Evolutionary conservation across 1,139 yeast species (phyloP).

Genomic region (Sugiyamaella castrensis): DNA sequence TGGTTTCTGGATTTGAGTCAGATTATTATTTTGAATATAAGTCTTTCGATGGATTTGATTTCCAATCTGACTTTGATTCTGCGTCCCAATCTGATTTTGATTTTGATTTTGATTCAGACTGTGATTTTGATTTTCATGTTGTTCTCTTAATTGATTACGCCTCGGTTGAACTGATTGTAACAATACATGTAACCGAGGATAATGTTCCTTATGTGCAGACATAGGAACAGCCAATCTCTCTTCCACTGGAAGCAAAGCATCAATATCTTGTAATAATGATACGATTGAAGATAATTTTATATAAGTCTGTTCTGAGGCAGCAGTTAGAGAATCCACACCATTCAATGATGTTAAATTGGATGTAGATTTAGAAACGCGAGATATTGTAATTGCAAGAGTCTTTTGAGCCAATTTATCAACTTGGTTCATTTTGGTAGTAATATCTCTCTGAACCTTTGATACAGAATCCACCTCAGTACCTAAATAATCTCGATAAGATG

Average conservation of each 20-base stretch:
- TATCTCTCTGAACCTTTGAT: neutral
- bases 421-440: conserved; percentile 4
- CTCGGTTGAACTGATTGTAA: conserved; percentile 2
- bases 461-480: conserved; percentile 5
- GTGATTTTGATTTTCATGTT: neutral
- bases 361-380: neutral
- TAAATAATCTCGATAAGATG: conserved; percentile 6
- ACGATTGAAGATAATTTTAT: conserved; percentile 7
- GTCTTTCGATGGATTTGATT: too few species aligned
- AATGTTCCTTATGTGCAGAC: conserved; percentile 12
- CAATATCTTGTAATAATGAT: conserved; percentile 10
- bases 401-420: conserved; percentile 7
- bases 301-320: conserved; percentile 6
- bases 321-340: conserved; percentile 3
- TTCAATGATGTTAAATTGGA: conserved; percentile 1
- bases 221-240: conserved; percentile 6
- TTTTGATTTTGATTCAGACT: neutral
- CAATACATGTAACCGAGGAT: conserved; percentile 10
- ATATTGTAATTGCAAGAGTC: neutral
- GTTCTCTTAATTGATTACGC: neutral
- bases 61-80: too few species aligned
- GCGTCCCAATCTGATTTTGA: too few species aligned
- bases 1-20: neutral
- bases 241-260: conserved; percentile 8
- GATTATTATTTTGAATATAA: neutral